Percentiles rank a stretch among this genome's conserved stretches.
These are phyloP conservation scores for Geosmithia putterillii DNA, from an alignment of 2,329 filamentous ascomycete genomes.

Conservation along the genomic window DNA sequence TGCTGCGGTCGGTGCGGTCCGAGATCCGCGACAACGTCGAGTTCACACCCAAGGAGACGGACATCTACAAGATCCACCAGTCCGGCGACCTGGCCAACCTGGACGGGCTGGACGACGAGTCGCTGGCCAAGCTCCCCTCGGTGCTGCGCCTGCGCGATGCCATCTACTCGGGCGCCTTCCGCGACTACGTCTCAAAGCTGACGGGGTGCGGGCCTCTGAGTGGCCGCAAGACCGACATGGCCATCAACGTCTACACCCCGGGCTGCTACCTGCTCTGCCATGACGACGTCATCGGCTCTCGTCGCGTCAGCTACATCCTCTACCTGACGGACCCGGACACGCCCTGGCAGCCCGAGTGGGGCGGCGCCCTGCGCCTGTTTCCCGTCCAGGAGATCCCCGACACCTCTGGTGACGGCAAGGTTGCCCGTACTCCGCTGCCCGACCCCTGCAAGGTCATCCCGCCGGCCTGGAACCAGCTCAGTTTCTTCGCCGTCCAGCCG, in stretches of 20 bases:
- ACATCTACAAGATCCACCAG: constrained; percentile 99
- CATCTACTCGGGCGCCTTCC: constrained; percentile 81
- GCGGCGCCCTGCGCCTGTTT: constrained; percentile 80
- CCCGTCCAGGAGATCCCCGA: constrained; percentile 50
- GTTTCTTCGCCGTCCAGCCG: constrained; percentile 95
- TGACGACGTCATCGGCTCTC: constrained; percentile 96
- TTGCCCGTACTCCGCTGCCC: constrained; percentile 68
- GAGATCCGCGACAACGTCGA: constrained; percentile 86
- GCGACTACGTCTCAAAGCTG: constrained; percentile 76
- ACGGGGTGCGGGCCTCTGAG: constrained; percentile 80
- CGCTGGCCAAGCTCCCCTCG: constrained; percentile 75
- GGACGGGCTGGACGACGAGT: constrained; percentile 80
- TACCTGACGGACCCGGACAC: constrained; percentile 89
- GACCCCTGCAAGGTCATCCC: constrained; percentile 76
- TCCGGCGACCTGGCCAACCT: constrained; percentile 95
- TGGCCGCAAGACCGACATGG: constrained; percentile 95
- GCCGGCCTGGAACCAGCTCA: constrained; percentile 92
- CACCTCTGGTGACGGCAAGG: constrained; percentile 46
- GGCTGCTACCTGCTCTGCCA: constrained; percentile 94
- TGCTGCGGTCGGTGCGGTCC: constrained; percentile 74
- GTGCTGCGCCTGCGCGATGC: constrained; percentile 88
- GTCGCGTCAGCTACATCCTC: constrained; percentile 91
- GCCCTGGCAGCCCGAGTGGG: constrained; percentile 86
- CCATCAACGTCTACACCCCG: constrained; percentile 95
- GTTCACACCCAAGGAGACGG: constrained; percentile 97